Evolutionary conservation across 2,329 filamentous ascomycete genomes (phyloP), one percentile per base, ranked within the genome.

Genomic region (Talaromyces atroroseus): DNA sequence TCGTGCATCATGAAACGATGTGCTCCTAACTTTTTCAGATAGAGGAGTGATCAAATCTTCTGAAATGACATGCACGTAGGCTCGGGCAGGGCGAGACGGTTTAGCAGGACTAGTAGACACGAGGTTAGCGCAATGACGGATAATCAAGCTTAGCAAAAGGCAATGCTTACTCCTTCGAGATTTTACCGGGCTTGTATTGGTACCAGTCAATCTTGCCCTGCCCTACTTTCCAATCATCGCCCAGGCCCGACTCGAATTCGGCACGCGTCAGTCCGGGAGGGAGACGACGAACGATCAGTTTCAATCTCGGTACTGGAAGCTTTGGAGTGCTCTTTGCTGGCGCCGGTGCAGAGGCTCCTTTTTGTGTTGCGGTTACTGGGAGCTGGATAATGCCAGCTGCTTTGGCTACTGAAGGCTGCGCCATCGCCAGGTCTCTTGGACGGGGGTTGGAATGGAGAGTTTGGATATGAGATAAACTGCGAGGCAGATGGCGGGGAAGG

Each of bases 121-220:
- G 18, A 21, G 6, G 36, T 59, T 18, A 47, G 49, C 46, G 45
- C 26, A n/a, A 38, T 5, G 18, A 47, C 0, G 23, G 63, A 59
- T 44, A 54, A 18, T n/a, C 26, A 7, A 40, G n/a, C n/a, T n/a
- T 11, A 18, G 14, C 3, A 26, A 20, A 42, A 46, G 48, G 74
- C 84, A 48, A 46, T 48, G 74, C 84, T 63, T 76, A 95, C 91
- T 96, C 89, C 68, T 85, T 87, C 1, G 91, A 92, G 46, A 92
- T 79, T 69, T 96, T 95, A 62, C 87, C 87, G 55, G 80, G 74
- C 57, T 81, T 81, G 69, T 83, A 99, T 49, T 81, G 81, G 62
- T 88, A 79, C 89, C 90, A 96, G 70, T 95, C 92, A 12, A 95
- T 84, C 68, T 86, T 94, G 32, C 90, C 90, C 49, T 82, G 82